These are phyloP conservation scores for Areca catechu DNA, from an alignment of 176 grass and related monocot genomes.

Conservation along the genomic window DNA sequence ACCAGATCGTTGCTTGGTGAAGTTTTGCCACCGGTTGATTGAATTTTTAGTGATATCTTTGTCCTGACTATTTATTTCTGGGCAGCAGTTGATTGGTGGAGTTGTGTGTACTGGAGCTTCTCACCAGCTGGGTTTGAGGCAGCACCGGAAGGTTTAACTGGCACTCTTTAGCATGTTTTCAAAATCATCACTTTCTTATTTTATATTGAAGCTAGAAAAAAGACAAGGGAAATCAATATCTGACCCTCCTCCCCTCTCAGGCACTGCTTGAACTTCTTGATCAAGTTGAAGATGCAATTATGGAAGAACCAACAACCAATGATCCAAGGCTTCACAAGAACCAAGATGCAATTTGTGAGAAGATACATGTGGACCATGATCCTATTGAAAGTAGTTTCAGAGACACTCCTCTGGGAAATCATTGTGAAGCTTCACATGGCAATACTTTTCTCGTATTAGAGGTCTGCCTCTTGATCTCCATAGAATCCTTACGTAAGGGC, in stretches of 20 bases:
- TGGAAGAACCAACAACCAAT: constrained; percentile 43
- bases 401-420: constrained; percentile 20
- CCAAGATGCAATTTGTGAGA: constrained; percentile 13
- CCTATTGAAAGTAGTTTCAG: constrained; percentile 11
- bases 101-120: constrained; percentile 25
- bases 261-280: constrained; percentile 80
- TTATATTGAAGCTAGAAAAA: no score
- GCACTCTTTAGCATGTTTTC: background rate
- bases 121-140: constrained; percentile 34
- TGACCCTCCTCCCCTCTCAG: constrained; percentile 25
- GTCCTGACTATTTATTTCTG: constrained; percentile 12
- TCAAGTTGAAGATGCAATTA: constrained; percentile 96
- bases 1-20: no score
- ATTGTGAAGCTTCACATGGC: constrained; percentile 14
- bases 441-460: constrained; percentile 83
- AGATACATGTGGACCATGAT: constrained; percentile 5
- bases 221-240: no score
- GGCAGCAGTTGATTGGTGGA: constrained; percentile 22
- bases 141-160: constrained; percentile 66
- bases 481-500: no score
- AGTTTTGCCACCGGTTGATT: no score
- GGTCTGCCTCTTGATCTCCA: constrained; percentile 29
- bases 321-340: constrained; percentile 21
- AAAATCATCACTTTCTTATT: no score
- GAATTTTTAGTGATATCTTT: no score